A percentile compares a stretch with the other conserved stretches of the same genome.
phyloP scores from a whole-genome alignment of 23 red algal genomes.

The Gracilaria caudata region DNA sequence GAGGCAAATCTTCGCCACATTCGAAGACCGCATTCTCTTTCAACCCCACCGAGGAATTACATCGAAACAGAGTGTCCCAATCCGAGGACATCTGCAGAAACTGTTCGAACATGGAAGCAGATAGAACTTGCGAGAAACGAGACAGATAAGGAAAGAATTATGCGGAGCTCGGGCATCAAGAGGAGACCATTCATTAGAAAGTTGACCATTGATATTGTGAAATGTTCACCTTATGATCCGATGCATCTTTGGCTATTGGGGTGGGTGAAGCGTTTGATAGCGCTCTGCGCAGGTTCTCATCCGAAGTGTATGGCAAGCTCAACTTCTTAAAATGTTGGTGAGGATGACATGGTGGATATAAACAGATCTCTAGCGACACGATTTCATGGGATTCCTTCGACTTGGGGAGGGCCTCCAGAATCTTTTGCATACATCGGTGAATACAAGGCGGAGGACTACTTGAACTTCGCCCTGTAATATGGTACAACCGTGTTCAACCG shows the following conservation, averaged over 20 bases:
- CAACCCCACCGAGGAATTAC: neutral
- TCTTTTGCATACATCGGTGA: neutral
- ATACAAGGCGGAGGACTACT: constrained; percentile 2
- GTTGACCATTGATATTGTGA: neutral
- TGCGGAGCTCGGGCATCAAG: neutral
- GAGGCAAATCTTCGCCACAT: neutral
- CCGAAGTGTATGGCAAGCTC: neutral
- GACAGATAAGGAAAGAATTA: neutral
- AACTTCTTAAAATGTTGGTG: neutral
- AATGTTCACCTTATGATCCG: constrained; percentile 12
- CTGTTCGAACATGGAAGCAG: neutral
- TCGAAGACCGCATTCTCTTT: neutral
- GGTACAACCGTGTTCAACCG: neutral
- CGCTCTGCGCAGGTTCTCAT: neutral
- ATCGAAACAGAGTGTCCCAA: neutral
- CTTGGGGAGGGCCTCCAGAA: neutral
- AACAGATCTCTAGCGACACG: neutral
- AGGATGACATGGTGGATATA: neutral
- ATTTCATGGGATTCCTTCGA: neutral
- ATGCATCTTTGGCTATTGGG: constrained; percentile 17
- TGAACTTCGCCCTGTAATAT: constrained; percentile 12
- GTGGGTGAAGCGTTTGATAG: constrained; percentile 7
- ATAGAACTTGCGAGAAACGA: neutral
- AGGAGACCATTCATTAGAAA: neutral
- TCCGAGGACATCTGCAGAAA: neutral